phyloP scores from a whole-genome alignment of 1,284 basidiomycete genomes.

The Ganoderma lucidum region DNA sequence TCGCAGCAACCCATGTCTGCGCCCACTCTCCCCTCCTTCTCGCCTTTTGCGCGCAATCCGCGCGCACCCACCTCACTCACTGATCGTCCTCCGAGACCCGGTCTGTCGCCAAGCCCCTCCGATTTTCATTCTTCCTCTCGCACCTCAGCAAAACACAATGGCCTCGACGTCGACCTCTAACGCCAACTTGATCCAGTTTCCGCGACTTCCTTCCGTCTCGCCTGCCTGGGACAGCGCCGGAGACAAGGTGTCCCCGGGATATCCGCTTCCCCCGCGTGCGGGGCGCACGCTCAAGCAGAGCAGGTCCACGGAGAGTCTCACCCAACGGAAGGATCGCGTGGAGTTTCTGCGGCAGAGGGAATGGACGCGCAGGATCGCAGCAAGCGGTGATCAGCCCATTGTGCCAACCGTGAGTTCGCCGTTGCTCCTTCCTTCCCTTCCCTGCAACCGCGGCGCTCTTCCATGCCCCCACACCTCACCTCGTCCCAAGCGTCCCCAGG shows the following conservation, averaged over 20 bases:
- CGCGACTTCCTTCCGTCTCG: constrained; percentile 23
- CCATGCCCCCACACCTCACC: constrained; percentile 2
- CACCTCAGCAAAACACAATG: constrained; percentile 12
- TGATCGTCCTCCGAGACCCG: constrained; percentile 5
- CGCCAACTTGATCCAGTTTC: constrained; percentile 32
- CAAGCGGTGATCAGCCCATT: constrained; percentile 39
- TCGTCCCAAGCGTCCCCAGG: constrained; percentile 4
- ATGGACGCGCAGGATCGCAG: constrained; percentile 43
- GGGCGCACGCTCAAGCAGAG: constrained; percentile 30
- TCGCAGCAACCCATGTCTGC: constrained; percentile 11
- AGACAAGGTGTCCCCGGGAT: constrained; percentile 15
- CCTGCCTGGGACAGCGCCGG: constrained; percentile 18
- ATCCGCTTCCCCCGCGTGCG: constrained; percentile 15
- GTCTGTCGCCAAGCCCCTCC: constrained; percentile 4
- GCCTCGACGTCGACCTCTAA: constrained; percentile 19
- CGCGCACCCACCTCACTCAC: constrained; percentile 1
- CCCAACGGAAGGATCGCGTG: constrained; percentile 41
- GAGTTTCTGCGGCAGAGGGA: constrained; percentile 45
- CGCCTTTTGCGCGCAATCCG: constrained; percentile 1
- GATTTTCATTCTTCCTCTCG: not conserved
- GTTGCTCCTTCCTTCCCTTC: constrained; percentile 15
- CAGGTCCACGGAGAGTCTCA: constrained; percentile 37
- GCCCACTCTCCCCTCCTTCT: constrained; percentile 12
- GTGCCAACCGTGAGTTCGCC: constrained; percentile 28
- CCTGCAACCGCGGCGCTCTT: constrained; percentile 4